phyloP scores from a whole-genome alignment of 1,284 basidiomycete species.

The Cystobasidium pallidum region DNA sequence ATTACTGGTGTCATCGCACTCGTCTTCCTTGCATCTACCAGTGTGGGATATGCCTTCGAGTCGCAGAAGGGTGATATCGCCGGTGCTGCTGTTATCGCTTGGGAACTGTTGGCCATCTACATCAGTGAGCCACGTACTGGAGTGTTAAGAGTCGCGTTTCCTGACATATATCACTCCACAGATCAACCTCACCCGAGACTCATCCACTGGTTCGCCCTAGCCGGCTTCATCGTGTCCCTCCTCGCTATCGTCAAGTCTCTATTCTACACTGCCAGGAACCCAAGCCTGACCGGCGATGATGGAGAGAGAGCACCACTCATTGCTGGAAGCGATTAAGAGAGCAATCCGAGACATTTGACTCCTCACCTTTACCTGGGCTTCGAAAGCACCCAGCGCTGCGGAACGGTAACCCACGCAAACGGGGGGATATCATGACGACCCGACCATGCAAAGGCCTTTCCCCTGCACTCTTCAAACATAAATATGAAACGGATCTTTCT shows the following conservation, averaged over 20 bases:
- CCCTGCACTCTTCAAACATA: too few species aligned
- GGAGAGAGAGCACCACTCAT: slow-evolving; percentile 52
- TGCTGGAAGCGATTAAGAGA: slow-evolving; percentile 37
- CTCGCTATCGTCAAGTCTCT: slow-evolving; percentile 50
- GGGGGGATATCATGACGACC: too few species aligned
- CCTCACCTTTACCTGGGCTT: background rate
- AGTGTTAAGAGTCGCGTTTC: background rate
- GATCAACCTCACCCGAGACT: slow-evolving; percentile 45
- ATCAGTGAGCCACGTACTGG: slow-evolving; percentile 33
- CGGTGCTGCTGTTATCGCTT: slow-evolving; percentile 49
- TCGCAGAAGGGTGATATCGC: slow-evolving; percentile 57
- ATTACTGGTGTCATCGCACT: slow-evolving; percentile 56
- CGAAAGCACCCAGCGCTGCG: too few species aligned
- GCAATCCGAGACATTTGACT: background rate
- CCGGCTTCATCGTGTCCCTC: slow-evolving; percentile 54
- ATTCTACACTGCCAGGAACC: slow-evolving; percentile 46
- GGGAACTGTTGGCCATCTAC: slow-evolving; percentile 50
- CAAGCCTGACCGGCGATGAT: slow-evolving; percentile 46
- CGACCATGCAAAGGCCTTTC: too few species aligned
- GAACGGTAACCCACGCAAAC: too few species aligned
- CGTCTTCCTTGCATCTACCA: slow-evolving; percentile 57
- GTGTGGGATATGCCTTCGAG: slow-evolving; percentile 56
- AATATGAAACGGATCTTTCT: too few species aligned
- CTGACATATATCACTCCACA: background rate
- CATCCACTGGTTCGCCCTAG: slow-evolving; percentile 52